These are phyloP conservation scores for Canavalia ensiformis DNA, from an alignment of 306 rosid species.

Conservation along the genomic window DNA sequence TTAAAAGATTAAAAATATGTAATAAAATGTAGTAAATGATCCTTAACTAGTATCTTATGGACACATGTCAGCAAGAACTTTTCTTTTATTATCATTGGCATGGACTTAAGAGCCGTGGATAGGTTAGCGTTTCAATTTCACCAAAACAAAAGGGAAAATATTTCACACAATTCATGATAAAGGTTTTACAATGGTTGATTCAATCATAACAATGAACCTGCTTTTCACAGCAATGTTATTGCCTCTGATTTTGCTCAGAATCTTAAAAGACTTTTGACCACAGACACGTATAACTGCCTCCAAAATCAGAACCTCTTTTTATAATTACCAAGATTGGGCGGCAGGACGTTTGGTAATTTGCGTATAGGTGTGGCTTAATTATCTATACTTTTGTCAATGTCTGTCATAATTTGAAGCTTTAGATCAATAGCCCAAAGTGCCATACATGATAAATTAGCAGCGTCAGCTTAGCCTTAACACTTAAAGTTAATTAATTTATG, in stretches of 20 bases:
- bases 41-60: not conserved
- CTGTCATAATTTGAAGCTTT: constrained; percentile 51
- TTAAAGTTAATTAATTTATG: constrained; percentile 44
- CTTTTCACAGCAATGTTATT: constrained; percentile 45
- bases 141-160: constrained; percentile 2
- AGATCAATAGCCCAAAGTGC: constrained; percentile 44
- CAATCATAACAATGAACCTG: constrained; percentile 41
- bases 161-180: constrained; percentile 14
- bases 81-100: constrained; percentile 1
- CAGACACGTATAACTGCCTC: constrained; percentile 50
- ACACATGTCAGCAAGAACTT: not conserved
- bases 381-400: constrained; percentile 49
- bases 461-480: constrained; percentile 43
- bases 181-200: constrained; percentile 23
- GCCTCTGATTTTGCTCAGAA: constrained; percentile 38
- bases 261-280: constrained; percentile 42
- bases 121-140: constrained; percentile 17
- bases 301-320: constrained; percentile 26
- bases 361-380: constrained; percentile 43
- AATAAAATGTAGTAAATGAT: not conserved
- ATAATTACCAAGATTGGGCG: constrained; percentile 47
- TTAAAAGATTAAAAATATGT: not conserved
- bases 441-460: constrained; percentile 37
- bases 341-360: constrained; percentile 48
- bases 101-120: constrained; percentile 13